phyloP scores from a whole-genome alignment of 164 flowering plant species.

The Paratinospora sagittata region DNA sequence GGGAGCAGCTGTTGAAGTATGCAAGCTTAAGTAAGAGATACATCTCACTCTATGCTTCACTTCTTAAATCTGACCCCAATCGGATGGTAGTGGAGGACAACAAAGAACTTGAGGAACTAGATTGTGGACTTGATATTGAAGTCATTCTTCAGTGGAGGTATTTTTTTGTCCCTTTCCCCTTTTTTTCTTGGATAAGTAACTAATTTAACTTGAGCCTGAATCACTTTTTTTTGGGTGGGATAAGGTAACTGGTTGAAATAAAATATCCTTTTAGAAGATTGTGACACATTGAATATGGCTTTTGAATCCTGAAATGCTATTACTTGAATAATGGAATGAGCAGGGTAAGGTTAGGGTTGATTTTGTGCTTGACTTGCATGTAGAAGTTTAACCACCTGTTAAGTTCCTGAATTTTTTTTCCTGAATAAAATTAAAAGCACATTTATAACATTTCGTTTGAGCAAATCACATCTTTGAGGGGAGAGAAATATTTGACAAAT shows the following conservation, averaged over 20 bases:
- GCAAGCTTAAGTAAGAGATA: conserved; percentile 77
- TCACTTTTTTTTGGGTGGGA: background rate
- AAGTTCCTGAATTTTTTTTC: background rate
- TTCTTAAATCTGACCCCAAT: conserved; percentile 71
- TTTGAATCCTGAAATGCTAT: background rate
- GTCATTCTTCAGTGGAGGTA: conserved; percentile 98
- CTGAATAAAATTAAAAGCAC: background rate
- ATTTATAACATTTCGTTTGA: background rate
- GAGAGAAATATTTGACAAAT: background rate
- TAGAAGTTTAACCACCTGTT: background rate
- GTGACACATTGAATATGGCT: too few relatives aligned
- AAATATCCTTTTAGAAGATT: too few relatives aligned
- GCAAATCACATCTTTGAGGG: background rate
- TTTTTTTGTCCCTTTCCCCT: background rate
- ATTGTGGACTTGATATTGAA: conserved; percentile 82
- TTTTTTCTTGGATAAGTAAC: background rate
- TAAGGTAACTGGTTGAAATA: too few relatives aligned
- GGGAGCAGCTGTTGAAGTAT: conserved; percentile 87
- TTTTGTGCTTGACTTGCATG: background rate
- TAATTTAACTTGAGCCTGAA: background rate
- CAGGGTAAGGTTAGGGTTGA: background rate
- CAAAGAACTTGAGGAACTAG: conserved; percentile 77
- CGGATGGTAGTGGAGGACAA: conserved; percentile 68
- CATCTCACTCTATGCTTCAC: conserved; percentile 73
- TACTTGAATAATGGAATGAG: background rate